Conservation (phyloP, 2,329 filamentous ascomycete species). For the Trichoderma gracile region DNA sequence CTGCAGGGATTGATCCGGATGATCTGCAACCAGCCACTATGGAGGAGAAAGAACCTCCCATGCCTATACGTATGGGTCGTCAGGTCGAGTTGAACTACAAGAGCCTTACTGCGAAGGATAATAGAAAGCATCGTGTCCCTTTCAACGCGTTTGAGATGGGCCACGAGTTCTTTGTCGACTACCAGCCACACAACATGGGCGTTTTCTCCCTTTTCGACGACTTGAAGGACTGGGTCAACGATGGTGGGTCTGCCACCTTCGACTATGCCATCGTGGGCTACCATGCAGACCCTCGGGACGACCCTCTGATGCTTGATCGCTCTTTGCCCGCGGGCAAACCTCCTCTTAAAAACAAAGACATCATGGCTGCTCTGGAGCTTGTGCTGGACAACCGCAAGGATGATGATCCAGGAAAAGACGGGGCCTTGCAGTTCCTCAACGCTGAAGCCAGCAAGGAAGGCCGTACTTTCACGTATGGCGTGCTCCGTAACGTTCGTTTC, state of each 20-base stretch:
- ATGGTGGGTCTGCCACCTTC: neutral
- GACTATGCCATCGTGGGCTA: neutral
- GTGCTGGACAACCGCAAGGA: no score
- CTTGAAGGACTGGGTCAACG: neutral
- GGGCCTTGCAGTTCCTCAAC: no score
- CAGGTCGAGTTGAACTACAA: neutral
- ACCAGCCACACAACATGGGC: neutral
- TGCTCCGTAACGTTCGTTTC: neutral
- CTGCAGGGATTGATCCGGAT: neutral
- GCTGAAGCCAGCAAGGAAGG: neutral
- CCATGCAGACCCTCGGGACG: neutral
- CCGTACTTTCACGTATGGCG: neutral
- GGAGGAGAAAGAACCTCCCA: neutral
- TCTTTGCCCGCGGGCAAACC: neutral
- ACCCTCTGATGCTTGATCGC: neutral
- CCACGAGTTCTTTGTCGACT: neutral
- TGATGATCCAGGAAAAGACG: neutral
- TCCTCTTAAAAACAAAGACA: neutral
- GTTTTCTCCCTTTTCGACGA: neutral
- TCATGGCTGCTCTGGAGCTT: no score
- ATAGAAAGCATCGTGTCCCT: neutral
- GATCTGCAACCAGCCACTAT: neutral
- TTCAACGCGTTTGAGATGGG: neutral
- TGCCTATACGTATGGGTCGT: neutral
- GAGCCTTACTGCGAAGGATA: no score